Base-by-base conservation (phyloP, 2,329 filamentous ascomycete species). In the Penicillium sp. region DNA sequence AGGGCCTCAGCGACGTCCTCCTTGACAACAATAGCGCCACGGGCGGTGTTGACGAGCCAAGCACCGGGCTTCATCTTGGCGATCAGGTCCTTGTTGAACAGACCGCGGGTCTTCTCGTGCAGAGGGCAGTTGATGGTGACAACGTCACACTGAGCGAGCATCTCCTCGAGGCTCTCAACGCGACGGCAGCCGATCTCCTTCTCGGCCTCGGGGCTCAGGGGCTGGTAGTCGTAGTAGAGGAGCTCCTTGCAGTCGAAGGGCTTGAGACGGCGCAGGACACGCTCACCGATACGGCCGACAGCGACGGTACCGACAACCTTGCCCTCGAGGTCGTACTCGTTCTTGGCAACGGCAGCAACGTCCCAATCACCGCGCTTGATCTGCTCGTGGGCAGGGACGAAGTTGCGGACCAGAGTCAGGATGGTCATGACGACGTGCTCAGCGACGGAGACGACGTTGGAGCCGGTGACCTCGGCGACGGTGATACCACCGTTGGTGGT, bases 371-470 rank as follows among this genome's bases (percentile, higher is more conserved):
- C 94, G 55, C 80, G 79, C 77, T 87, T 83, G 71, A 99, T 89
- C 84, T 91, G 87, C 83, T 97, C 92, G 81, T 97, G 94, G 50
- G 94, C 92, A 64, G 94, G 94, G 50, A 96, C 92, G 73, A 97
- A 99, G 88, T 99, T 99, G 81, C 94, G 92, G 76, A 97, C 88
- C 50, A 99, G 88, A 63, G 88, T 78, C 48, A 99, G 89, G 78
- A 97, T 97, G 76, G 94, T 99, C 94, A 99, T 97, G 80, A 99
- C 80, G 68, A 99, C 94, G 81, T 99, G 94, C 86, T 99, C 94
- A 56, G 94, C 94, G 62, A 99, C 94, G 48, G 94, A 97, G 69
- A 97, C 92, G 69, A 99, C 94, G 77, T 99, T 99, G 80, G 90
- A 95, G 73, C 94, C 94, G 9, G 94, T 99, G 63, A 99, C 94